phyloP scores from a whole-genome alignment of 495 filamentous ascomycete genomes.

The Glarea lozoyensis region DNA sequence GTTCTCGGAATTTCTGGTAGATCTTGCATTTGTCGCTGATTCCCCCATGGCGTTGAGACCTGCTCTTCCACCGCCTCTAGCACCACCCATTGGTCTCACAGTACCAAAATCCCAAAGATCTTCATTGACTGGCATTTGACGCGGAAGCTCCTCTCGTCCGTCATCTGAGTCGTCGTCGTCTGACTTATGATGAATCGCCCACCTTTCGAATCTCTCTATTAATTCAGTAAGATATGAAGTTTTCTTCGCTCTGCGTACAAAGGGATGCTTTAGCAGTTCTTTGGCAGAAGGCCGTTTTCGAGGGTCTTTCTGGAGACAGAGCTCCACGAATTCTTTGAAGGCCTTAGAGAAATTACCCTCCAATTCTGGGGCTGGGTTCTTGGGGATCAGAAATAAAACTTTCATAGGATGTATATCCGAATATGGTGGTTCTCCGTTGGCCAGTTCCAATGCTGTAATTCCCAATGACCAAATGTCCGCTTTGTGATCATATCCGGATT shows the following conservation, averaged over 20 bases:
- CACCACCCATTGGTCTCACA: constrained; percentile 59
- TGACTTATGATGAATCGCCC: constrained; percentile 61
- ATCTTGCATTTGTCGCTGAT: constrained; percentile 58
- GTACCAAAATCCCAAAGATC: constrained; percentile 98
- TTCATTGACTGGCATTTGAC: constrained; percentile 44
- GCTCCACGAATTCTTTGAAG: constrained; percentile 91
- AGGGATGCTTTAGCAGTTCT: constrained; percentile 83
- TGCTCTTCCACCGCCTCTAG: constrained; percentile 34
- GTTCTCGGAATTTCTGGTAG: constrained; percentile 34
- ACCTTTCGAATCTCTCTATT: constrained; percentile 82
- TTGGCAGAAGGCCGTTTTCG: constrained; percentile 77
- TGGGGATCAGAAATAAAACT: constrained; percentile 92
- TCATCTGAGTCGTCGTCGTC: constrained; percentile 54
- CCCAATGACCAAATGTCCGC: constrained; percentile 98
- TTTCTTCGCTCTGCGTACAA: constrained; percentile 82
- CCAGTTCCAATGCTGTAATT: constrained; percentile 91
- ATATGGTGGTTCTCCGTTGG: constrained; percentile 89
- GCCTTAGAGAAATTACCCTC: constrained; percentile 79
- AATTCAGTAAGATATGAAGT: constrained; percentile 85
- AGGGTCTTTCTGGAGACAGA: constrained; percentile 81
- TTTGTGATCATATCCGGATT: constrained; percentile 96
- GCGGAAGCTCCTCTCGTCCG: constrained; percentile 28
- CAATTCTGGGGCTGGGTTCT: constrained; percentile 77
- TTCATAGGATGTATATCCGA: constrained; percentile 99
- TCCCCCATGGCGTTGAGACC: constrained; percentile 64